Percentiles rank a stretch among this genome's conserved stretches.
Evolutionary conservation across 495 filamentous ascomycete species (phyloP).

Genomic region (Terfezia claveryi): DNA sequence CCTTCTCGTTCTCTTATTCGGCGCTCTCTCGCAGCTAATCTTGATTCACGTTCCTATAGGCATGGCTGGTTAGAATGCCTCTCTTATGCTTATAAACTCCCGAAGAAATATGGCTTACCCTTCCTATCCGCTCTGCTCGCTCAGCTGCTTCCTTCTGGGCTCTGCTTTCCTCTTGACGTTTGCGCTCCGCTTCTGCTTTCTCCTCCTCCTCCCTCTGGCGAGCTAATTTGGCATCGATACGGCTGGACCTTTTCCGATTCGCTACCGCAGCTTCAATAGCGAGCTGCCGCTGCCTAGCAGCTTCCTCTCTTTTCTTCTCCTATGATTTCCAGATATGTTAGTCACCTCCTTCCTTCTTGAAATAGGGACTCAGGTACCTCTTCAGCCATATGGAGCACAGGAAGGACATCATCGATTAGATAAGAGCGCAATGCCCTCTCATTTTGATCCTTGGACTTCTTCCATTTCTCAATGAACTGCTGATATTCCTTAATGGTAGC

Average conservation of each 20-base stretch:
- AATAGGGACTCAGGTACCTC: slow-evolving; percentile 3
- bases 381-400: slow-evolving; percentile 37
- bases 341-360: neutral
- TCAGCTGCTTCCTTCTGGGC: slow-evolving; percentile 32
- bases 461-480: slow-evolving; percentile 44
- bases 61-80: too few relatives aligned
- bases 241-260: slow-evolving; percentile 80
- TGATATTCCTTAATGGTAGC: slow-evolving; percentile 57
- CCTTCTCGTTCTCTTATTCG: slow-evolving; percentile 63
- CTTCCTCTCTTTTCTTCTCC: slow-evolving; percentile 49
- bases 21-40: slow-evolving; percentile 66
- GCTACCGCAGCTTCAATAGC: slow-evolving; percentile 29
- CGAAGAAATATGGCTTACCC: slow-evolving; percentile 38
- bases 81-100: slow-evolving; percentile 20
- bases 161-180: slow-evolving; percentile 37
- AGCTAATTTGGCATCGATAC: slow-evolving; percentile 60
- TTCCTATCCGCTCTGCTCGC: slow-evolving; percentile 29
- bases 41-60: slow-evolving; percentile 45
- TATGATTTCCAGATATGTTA: slow-evolving; percentile 27
- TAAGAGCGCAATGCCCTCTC: slow-evolving; percentile 53
- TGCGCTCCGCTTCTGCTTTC: slow-evolving; percentile 46
- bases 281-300: slow-evolving; percentile 35
- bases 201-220: slow-evolving; percentile 54
- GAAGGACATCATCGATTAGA: slow-evolving; percentile 52
- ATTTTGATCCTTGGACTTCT: slow-evolving; percentile 52